These are phyloP conservation scores for Misopates orontium DNA, from an alignment of 257 asterid species.

Conservation along the genomic window DNA sequence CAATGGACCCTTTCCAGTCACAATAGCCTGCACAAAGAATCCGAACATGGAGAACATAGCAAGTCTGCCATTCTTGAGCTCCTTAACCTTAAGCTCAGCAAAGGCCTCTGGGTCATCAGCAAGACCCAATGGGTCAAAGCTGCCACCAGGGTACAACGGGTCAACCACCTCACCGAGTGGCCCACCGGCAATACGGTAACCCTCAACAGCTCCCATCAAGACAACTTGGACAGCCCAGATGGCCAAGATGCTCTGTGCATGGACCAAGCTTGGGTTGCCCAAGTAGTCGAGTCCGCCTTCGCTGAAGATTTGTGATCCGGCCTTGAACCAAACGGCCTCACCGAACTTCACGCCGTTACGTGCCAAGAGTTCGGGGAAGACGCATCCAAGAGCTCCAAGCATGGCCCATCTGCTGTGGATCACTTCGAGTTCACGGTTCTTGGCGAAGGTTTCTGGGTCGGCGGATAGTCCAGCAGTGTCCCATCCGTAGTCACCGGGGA, in stretches of 20 bases:
- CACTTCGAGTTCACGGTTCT: constrained; percentile 43
- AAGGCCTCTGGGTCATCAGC: constrained; percentile 63
- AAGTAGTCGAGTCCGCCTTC: constrained; percentile 47
- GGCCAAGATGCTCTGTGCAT: constrained; percentile 46
- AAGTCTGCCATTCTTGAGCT: constrained; percentile 52
- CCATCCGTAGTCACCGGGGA: constrained; percentile 55
- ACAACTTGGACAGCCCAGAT: constrained; percentile 46
- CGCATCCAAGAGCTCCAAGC: constrained; percentile 50
- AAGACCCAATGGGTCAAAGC: constrained; percentile 59
- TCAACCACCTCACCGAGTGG: constrained; percentile 49
- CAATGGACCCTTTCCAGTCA: constrained; percentile 38
- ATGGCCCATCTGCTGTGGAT: constrained; percentile 47
- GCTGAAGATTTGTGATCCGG: constrained; percentile 42
- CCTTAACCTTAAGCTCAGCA: constrained; percentile 57
- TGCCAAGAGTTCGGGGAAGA: constrained; percentile 47
- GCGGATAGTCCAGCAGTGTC: constrained; percentile 55
- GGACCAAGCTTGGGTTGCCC: constrained; percentile 46
- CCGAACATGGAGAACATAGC: constrained; percentile 57
- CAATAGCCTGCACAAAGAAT: constrained; percentile 51
- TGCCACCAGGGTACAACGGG: constrained; percentile 55
- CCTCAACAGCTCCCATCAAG: constrained; percentile 49
- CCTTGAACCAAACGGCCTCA: constrained; percentile 52
- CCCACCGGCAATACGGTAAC: constrained; percentile 47
- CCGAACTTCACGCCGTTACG: constrained; percentile 45
- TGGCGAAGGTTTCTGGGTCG: constrained; percentile 47